These are phyloP conservation scores for Kwoniella sp. DNA, from an alignment of 768 basidiomycete genomes.

Conservation along the genomic window DNA sequence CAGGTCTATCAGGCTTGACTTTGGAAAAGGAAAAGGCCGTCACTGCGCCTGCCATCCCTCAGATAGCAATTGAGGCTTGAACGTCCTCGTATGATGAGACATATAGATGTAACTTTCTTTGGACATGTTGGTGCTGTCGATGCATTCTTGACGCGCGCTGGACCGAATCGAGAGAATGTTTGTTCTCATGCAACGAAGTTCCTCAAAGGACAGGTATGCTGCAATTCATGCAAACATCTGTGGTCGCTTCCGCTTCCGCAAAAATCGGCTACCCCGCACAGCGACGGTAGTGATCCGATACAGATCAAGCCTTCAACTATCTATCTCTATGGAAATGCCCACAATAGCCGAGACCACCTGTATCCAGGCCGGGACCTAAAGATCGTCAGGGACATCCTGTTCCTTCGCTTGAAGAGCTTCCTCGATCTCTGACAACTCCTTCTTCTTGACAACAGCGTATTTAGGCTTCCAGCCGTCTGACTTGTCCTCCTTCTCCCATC, in stretches of 20 bases:
- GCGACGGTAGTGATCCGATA: neutral
- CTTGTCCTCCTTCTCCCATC: slow-evolving; percentile 25
- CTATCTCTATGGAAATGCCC: too few relatives aligned
- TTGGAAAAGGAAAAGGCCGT: slow-evolving; percentile 1
- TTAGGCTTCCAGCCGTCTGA: slow-evolving; percentile 18
- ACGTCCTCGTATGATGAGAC: neutral
- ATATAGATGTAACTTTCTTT: neutral
- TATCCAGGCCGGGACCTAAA: too few relatives aligned
- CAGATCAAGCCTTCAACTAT: neutral
- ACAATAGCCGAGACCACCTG: too few relatives aligned
- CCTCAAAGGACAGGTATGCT: too few relatives aligned
- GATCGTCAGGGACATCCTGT: slow-evolving; percentile 7
- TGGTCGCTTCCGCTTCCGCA: too few relatives aligned
- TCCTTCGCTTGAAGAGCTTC: slow-evolving; percentile 11
- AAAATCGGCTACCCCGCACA: neutral
- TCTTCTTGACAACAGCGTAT: slow-evolving; percentile 25
- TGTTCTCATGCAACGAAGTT: neutral
- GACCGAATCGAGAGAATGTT: too few relatives aligned
- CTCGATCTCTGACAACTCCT: slow-evolving; percentile 21
- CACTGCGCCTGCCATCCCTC: neutral
- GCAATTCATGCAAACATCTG: neutral
- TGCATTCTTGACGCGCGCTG: too few relatives aligned
- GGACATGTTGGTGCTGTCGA: neutral
- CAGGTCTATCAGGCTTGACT: neutral
- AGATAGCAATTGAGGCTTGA: slow-evolving; percentile 1